Evolutionary conservation across 129 eudicot genomes (phyloP).

Genomic region (Helianthus tuberosus): DNA sequence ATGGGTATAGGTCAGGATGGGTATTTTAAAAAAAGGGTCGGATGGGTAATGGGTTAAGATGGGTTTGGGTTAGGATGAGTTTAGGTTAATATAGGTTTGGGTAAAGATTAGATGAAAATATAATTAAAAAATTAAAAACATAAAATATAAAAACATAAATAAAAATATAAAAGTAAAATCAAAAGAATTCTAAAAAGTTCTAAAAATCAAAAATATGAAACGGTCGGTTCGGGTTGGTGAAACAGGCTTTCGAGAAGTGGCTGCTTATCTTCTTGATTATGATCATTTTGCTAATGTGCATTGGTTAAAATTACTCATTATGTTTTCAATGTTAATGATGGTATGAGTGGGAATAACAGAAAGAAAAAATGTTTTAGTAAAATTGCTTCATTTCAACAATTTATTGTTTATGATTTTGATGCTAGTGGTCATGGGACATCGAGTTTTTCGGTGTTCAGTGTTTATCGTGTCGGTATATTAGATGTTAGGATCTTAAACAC

Average conservation of each 20-base stretch:
- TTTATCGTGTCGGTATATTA: constrained; percentile 92
- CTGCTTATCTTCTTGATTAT: constrained; percentile 86
- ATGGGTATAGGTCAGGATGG: too few relatives aligned
- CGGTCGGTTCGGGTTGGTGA: constrained; percentile 88
- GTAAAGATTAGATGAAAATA: too few relatives aligned
- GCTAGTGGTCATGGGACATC: constrained; percentile 97
- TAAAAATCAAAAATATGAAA: constrained; percentile 27
- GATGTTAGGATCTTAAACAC: constrained; percentile 93
- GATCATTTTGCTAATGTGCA: constrained; percentile 82
- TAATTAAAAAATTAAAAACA: too few relatives aligned
- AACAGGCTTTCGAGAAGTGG: constrained; percentile 87
- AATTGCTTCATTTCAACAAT: constrained; percentile 91
- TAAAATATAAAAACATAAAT: too few relatives aligned
- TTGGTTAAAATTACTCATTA: constrained; percentile 89
- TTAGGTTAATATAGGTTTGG: too few relatives aligned
- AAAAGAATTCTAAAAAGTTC: too few relatives aligned
- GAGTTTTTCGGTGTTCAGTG: constrained; percentile 80
- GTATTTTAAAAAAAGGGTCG: too few relatives aligned
- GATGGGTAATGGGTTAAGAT: too few relatives aligned
- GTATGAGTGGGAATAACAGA: constrained; percentile 49
- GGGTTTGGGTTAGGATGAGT: too few relatives aligned
- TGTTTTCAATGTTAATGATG: constrained; percentile 77
- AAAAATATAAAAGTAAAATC: too few relatives aligned
- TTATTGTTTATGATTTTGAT: constrained; percentile 85
- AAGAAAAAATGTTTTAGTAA: constrained; percentile 69